phyloP scores from a whole-genome alignment of 1,284 basidiomycete genomes.

The Mycosarcoma mackinlayi region DNA sequence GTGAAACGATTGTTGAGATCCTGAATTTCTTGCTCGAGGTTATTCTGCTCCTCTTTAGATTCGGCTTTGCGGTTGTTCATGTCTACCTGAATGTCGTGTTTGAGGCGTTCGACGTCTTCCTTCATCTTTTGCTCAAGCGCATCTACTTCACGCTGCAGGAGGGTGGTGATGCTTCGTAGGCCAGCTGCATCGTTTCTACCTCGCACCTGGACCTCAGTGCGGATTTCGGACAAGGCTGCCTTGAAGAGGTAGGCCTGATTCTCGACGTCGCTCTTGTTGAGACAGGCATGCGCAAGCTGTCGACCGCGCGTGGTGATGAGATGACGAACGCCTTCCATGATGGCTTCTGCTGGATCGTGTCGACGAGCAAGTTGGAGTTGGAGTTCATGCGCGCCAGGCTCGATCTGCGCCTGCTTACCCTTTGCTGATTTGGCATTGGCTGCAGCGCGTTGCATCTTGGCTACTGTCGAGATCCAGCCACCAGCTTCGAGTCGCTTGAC shows the following conservation, averaged over 20 bases:
- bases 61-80: conserved; percentile 94
- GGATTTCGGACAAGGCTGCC: conserved; percentile 89
- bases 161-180: conserved; percentile 79
- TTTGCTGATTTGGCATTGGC: conserved; percentile 16
- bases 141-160: conserved; percentile 89
- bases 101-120: conserved; percentile 86
- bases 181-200: conserved; percentile 86
- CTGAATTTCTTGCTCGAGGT: conserved; percentile 88
- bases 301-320: conserved; percentile 81
- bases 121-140: conserved; percentile 89
- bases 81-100: conserved; percentile 97
- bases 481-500: conserved; percentile 58
- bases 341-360: conserved; percentile 65
- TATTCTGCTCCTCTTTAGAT: conserved; percentile 86
- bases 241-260: conserved; percentile 89
- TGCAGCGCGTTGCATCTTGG: conserved; percentile 16
- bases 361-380: conserved; percentile 37
- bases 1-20: conserved; percentile 71
- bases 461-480: conserved; percentile 47
- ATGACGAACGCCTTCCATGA: conserved; percentile 88
- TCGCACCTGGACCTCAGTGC: conserved; percentile 85
- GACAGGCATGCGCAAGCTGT: conserved; percentile 78
- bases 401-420: conserved; percentile 20
- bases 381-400: conserved; percentile 16
- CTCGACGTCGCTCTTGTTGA: conserved; percentile 81